Base-by-base conservation (phyloP, 352 stramenopile genomes). In the Pythium vanterpoolii region DNA sequence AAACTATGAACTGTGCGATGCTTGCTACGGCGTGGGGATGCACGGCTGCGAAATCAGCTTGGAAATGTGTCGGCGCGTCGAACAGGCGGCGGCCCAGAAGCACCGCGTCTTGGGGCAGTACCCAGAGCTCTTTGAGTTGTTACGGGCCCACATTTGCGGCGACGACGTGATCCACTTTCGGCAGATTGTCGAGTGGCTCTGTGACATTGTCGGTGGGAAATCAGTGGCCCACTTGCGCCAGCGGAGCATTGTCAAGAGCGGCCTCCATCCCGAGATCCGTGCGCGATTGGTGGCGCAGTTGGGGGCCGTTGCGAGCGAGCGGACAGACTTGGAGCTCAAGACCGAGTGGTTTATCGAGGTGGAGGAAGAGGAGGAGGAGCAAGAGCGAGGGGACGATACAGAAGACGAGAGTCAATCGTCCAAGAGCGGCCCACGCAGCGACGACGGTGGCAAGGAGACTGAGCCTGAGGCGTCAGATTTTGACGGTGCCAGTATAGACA, bases 31-130 rank as follows among this genome's bases (percentile, higher is more conserved):
- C 21, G 57, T 68, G 8, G 84, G 84, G 0, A 61, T 87, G 21
- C 84, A 94, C 46, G 84, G 84, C 18, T 86, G 79, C 30, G 84
- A 93, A 46, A 68, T 87, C 42, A 89, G 70, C 60, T 78, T 79
- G 27, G 80, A 83, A 30, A 77, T 90, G 74, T 90, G 77, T 58
- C 74, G 77, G 8, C 77, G 76, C 27, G 71, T 90, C 48, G 80
- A 88, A 47, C 72, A 84, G 24, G 56, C 76, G 8, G 77, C 80
- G 0, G 77, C 81, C 28, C 58, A 82, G 24, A 79, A 77, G 59
- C 65, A 88, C 47, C 76, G 74, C 4, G 26, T 76, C 13, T 66
- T 90, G 26, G 72, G 61, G 24, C 68, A 86, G 13, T 87, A 75
- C 61, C 76, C 77, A 0, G 80, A 90, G 65, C 73, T 90, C 14